Conservation (phyloP, 2,329 filamentous ascomycete genomes). For the Fusarium hostae region DNA sequence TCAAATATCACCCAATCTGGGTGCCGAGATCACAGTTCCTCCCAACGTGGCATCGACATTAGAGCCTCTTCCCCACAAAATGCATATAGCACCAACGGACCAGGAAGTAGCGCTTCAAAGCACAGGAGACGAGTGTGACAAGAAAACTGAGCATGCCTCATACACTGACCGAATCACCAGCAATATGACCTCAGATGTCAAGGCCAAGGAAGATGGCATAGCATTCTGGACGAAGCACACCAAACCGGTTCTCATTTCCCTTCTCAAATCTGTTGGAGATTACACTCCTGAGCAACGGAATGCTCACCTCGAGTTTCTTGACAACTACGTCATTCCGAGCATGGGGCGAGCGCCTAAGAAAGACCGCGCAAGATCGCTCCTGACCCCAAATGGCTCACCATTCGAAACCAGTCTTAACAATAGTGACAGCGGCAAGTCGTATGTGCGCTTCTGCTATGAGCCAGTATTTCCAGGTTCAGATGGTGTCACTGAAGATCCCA, state of each 20-base stretch:
- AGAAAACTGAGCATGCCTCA: background rate
- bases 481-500: slow-evolving; percentile 10
- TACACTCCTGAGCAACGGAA: slow-evolving; percentile 19
- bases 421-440: slow-evolving; percentile 19
- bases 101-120: background rate
- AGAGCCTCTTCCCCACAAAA: background rate
- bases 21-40: accelerated
- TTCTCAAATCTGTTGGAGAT: slow-evolving; percentile 9
- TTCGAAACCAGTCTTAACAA: slow-evolving; percentile 25
- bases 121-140: background rate
- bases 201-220: slow-evolving; percentile 4
- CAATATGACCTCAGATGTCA: background rate
- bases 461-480: slow-evolving; percentile 24
- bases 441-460: slow-evolving; percentile 24
- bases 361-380: slow-evolving; percentile 10
- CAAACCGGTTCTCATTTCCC: slow-evolving; percentile 4
- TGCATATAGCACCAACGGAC: accelerated
- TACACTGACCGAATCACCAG: background rate
- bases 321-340: slow-evolving; percentile 11
- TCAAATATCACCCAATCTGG: accelerated
- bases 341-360: slow-evolving; percentile 6
- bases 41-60: background rate
- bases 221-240: slow-evolving; percentile 21
- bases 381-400: slow-evolving; percentile 18
- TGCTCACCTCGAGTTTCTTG: slow-evolving; percentile 10